phyloP scores from a whole-genome alignment of 345 rosid species.

The Murraya paniculata region DNA sequence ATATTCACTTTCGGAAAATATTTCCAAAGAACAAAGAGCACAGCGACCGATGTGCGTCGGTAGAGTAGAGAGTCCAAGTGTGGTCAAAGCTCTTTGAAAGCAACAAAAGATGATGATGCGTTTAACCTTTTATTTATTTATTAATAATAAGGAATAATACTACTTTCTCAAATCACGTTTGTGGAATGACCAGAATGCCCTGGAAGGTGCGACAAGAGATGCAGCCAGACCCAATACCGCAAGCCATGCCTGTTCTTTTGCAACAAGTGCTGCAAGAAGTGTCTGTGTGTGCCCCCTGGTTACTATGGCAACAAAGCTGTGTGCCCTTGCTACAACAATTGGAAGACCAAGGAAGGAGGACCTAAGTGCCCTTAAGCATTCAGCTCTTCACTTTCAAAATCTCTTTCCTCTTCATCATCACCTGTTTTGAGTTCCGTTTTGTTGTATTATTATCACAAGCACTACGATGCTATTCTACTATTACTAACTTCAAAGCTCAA shows the following conservation, averaged over 20 bases:
- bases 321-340: constrained; percentile 79
- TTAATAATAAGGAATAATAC: not conserved
- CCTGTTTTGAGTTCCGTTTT: not conserved
- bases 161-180: too few relatives aligned
- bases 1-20: not conserved
- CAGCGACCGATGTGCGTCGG: not conserved
- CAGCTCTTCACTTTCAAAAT: not conserved
- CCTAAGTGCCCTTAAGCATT: constrained; percentile 63
- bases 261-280: constrained; percentile 64
- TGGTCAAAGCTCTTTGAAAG: constrained; percentile 16
- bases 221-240: constrained; percentile 48
- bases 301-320: constrained; percentile 53
- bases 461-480: not conserved
- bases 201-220: constrained; percentile 52
- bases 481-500: not conserved
- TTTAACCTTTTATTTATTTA: too few relatives aligned
- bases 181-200: constrained; percentile 61
- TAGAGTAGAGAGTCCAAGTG: not conserved
- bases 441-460: not conserved
- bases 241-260: constrained; percentile 66
- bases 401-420: not conserved
- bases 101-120: not conserved
- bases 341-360: constrained; percentile 71
- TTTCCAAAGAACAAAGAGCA: not conserved
- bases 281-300: constrained; percentile 82